Evolutionary conservation across 495 filamentous ascomycete genomes (phyloP).

Genomic region (Cercophora sp.): DNA sequence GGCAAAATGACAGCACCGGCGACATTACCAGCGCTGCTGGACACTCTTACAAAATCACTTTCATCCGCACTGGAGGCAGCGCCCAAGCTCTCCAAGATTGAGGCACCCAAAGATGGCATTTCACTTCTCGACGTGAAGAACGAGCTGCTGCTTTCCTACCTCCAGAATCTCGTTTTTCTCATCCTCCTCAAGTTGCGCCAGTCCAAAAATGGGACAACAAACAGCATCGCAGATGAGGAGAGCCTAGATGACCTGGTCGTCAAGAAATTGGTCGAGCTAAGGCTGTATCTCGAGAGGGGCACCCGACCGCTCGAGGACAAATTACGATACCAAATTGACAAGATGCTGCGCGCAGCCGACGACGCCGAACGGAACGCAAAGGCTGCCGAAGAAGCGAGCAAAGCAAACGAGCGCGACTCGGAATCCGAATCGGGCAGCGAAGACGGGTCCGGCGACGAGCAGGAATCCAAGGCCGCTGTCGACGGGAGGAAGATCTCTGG

Average conservation of each 20-base stretch:
- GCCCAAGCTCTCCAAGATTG: conserved; percentile 51
- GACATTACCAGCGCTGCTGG: conserved; percentile 55
- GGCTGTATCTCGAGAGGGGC: conserved; percentile 86
- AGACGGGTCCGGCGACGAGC: conserved; percentile 24
- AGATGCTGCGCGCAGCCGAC: conserved; percentile 81
- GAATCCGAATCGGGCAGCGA: conserved; percentile 31
- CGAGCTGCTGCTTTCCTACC: conserved; percentile 90
- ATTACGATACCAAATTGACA: conserved; percentile 83
- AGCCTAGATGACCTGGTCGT: conserved; percentile 54
- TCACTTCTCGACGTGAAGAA: conserved; percentile 93
- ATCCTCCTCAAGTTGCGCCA: conserved; percentile 76
- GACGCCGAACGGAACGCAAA: conserved; percentile 53
- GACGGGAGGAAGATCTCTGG: conserved; percentile 55
- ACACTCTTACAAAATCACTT: conserved; percentile 61
- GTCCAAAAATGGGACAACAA: conserved; percentile 31
- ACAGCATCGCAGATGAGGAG: conserved; percentile 30
- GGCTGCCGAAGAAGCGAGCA: conserved; percentile 25
- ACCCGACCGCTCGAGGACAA: conserved; percentile 83
- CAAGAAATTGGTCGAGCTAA: conserved; percentile 77
- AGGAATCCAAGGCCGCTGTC: conserved; percentile 35
- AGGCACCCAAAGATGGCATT: conserved; percentile 75
- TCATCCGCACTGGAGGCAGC: conserved; percentile 57
- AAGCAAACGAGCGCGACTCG: conserved; percentile 29
- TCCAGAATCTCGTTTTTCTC: conserved; percentile 90
- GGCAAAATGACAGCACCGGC: conserved; percentile 45